Conservation (phyloP, 176 grass and related monocot species). For the Phragmites australis region DNA sequence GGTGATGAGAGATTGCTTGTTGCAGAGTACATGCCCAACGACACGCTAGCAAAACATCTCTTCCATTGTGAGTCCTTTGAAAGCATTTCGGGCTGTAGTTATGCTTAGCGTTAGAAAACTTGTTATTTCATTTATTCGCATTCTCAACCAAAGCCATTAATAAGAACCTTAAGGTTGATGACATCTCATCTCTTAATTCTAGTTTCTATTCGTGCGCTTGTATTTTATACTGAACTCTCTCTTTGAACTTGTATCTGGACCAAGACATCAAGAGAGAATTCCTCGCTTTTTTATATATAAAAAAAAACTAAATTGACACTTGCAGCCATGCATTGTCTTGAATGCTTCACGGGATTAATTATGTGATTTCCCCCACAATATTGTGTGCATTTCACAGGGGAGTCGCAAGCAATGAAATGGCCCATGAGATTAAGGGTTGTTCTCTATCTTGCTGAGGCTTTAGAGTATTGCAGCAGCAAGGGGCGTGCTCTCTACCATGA, state of each 20-base stretch:
- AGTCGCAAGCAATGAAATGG: conserved; percentile 98
- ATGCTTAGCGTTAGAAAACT: conserved; percentile 8
- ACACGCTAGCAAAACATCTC: conserved; percentile 93
- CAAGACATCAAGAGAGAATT: not conserved
- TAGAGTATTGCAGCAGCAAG: conserved; percentile 85
- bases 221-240: not conserved
- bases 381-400: conserved; percentile 67
- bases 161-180: conserved; percentile 1
- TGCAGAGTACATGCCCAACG: conserved; percentile 96
- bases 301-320: no score
- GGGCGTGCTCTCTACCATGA: conserved; percentile 97
- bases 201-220: not conserved
- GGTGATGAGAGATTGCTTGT: conserved; percentile 97
- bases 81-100: conserved; percentile 1
- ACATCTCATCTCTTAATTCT: not conserved
- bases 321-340: not conserved
- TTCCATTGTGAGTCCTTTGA: conserved; percentile 82
- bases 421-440: conserved; percentile 94
- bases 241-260: not conserved
- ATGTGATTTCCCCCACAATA: conserved; percentile 14
- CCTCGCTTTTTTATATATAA: not conserved
- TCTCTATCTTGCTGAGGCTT: conserved; percentile 87
- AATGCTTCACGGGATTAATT: conserved; percentile 12
- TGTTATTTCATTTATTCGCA: not conserved
- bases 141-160: not conserved